Conservation (phyloP, 139 green algal species). For the Tetradesmus obliquus region DNA sequence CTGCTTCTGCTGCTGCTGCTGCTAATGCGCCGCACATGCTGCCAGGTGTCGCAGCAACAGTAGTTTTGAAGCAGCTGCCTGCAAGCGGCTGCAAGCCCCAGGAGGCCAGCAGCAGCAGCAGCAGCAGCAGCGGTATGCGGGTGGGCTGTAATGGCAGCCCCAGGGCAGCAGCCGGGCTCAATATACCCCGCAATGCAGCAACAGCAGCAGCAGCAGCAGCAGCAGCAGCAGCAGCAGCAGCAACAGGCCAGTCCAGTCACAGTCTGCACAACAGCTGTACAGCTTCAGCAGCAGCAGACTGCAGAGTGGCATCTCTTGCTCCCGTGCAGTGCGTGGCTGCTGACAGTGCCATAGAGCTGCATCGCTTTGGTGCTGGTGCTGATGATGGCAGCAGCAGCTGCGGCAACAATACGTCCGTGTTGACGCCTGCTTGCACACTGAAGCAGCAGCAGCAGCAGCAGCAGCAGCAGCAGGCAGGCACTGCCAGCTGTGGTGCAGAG, state of each 20-base stretch:
- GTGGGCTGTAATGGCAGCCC: background rate
- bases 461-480: background rate
- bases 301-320: background rate
- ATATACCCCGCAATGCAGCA: too few relatives aligned
- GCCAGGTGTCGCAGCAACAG: too few relatives aligned
- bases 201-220: background rate
- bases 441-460: background rate
- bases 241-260: too few relatives aligned
- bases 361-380: background rate
- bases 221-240: background rate
- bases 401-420: background rate
- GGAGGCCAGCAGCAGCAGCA: background rate
- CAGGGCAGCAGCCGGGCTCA: background rate
- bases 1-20: slow-evolving; percentile 1
- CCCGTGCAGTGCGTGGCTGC: background rate
- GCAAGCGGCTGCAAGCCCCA: too few relatives aligned
- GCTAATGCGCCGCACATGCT: background rate
- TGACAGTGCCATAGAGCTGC: slow-evolving; percentile 27
- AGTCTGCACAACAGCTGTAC: too few relatives aligned
- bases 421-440: background rate
- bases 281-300: background rate
- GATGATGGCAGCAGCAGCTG: background rate
- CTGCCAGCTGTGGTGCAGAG: background rate
- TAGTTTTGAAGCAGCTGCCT: too few relatives aligned
- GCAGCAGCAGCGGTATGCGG: background rate